These are phyloP conservation scores for Scedosporium minutisporum DNA, from an alignment of 2,329 filamentous ascomycete species.

Conservation along the genomic window DNA sequence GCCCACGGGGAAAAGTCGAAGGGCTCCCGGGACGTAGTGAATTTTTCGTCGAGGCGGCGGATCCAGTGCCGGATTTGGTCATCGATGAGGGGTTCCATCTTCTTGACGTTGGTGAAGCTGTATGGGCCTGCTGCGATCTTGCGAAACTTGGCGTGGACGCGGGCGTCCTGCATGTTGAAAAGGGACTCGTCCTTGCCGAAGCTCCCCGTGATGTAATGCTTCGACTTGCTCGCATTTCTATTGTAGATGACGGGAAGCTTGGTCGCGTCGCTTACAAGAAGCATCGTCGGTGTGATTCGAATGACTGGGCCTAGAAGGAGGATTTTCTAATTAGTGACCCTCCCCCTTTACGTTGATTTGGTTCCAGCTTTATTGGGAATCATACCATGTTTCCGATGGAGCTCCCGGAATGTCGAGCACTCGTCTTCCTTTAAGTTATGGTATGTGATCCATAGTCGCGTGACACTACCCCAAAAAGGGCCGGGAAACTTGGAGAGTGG, in stretches of 20 bases:
- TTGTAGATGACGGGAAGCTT: conserved; percentile 47
- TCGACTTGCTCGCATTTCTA: conserved; percentile 44
- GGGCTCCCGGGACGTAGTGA: conserved; percentile 29
- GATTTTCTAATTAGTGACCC: neutral
- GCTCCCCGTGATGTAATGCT: conserved; percentile 48
- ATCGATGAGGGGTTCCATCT: conserved; percentile 49
- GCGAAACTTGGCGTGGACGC: conserved; percentile 39
- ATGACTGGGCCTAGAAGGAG: conserved; percentile 35
- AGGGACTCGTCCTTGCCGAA: conserved; percentile 45
- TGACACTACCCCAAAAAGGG: conserved; percentile 43
- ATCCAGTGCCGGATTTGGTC: conserved; percentile 40
- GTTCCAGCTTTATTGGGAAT: neutral
- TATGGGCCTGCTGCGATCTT: conserved; percentile 47
- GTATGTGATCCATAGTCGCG: conserved; percentile 43
- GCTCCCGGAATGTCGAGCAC: conserved; percentile 25
- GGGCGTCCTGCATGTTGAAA: conserved; percentile 47
- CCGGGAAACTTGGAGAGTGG: conserved; percentile 42
- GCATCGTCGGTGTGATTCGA: conserved; percentile 41
- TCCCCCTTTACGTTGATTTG: neutral
- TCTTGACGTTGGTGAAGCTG: conserved; percentile 45
- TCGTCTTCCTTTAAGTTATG: conserved; percentile 39
- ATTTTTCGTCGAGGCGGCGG: conserved; percentile 32
- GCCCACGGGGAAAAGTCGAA: conserved; percentile 49
- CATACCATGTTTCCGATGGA: conserved; percentile 39
- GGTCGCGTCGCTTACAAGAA: conserved; percentile 41